Base-by-base conservation (phyloP, 140 eudicot species). In the Cichorium intybus region DNA sequence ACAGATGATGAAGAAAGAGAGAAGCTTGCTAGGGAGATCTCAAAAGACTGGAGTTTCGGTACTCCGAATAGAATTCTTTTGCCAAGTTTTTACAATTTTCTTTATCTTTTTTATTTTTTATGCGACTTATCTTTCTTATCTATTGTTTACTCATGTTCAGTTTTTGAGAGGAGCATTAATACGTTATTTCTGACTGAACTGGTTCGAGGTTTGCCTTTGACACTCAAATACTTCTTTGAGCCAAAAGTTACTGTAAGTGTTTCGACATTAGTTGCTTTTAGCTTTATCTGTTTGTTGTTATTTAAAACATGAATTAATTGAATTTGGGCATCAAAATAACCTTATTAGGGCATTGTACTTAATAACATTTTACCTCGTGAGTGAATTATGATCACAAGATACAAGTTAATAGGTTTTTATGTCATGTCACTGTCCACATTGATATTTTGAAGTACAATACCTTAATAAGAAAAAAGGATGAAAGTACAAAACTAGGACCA, bases 41-140 rank as follows among this genome's bases (percentile, higher is more conserved):
- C 97, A 49, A 91, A 91, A 76, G 97, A 91, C 72, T 91, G 97
- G 97, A 91, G 79, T 77, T 73, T 95, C 22, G 97, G 97, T 91
- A 79, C 63, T 60, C 61, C 11, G 24, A 10, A 47, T 43, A 55
- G 27, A 24, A 28, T 45, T 16, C 16, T 33, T 57, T 27, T 60
- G 24, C 61, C 60, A 41, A 22, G 5, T 48, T 34, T 73, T 12
- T 15, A 10, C n/a, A 9, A 14, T 24, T 34, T 66, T 56, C 10
- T 4, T n/a, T 33, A 41, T 7, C 49, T 7, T 17, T 9, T 20
- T 12, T 8, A 18, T 63, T 65, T 29, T 23, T 4, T 22, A 46
- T 57, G 43, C 28, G 37, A 39, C 16, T 43, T 39, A 48, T 12
- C 14, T 4, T 22, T 10, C 12, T 56, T 43, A 27, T 37, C 54